Evolutionary conservation across 2,329 filamentous ascomycete species (phyloP).

Genomic region (Cladosporium cucumerinum): DNA sequence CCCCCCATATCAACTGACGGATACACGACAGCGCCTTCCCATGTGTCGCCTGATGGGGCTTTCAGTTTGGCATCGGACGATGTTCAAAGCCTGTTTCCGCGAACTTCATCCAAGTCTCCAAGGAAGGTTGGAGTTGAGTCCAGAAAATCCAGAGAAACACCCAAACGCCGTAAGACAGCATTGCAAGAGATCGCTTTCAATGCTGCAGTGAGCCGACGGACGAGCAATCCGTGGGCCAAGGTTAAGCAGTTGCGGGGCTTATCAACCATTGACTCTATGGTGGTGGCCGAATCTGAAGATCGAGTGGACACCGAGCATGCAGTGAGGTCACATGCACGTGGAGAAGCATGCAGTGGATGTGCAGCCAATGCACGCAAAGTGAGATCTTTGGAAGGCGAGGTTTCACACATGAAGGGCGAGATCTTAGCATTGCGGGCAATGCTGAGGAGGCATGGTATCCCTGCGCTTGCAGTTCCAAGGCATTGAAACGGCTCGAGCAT

Average conservation of each 20-base stretch:
- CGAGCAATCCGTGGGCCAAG: conserved; percentile 11
- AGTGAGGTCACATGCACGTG: neutral
- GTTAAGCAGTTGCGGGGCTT: conserved; percentile 19
- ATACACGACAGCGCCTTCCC: conserved; percentile 20
- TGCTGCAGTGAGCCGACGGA: conserved; percentile 7
- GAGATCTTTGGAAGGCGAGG: conserved; percentile 25
- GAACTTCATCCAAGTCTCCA: conserved; percentile 24
- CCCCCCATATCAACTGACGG: conserved; percentile 23
- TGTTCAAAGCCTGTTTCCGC: conserved; percentile 29
- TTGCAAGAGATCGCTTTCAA: conserved; percentile 19
- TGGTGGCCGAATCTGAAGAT: neutral
- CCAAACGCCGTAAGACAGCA: conserved; percentile 5
- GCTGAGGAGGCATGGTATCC: conserved; percentile 25
- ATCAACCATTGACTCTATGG: neutral
- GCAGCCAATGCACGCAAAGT: conserved; percentile 22
- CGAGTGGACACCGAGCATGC: neutral
- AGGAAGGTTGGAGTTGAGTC: neutral
- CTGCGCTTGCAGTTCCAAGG: conserved; percentile 22
- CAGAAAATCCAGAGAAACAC: neutral
- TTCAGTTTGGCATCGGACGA: conserved; percentile 26
- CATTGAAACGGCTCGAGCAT: neutral
- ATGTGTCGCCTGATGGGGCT: conserved; percentile 18
- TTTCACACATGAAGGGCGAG: conserved; percentile 29
- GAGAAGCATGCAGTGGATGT: conserved; percentile 16
- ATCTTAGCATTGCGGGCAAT: conserved; percentile 27